These are phyloP conservation scores for Amylostereum chailletii DNA, from an alignment of 1,284 basidiomycete species.

Conservation along the genomic window DNA sequence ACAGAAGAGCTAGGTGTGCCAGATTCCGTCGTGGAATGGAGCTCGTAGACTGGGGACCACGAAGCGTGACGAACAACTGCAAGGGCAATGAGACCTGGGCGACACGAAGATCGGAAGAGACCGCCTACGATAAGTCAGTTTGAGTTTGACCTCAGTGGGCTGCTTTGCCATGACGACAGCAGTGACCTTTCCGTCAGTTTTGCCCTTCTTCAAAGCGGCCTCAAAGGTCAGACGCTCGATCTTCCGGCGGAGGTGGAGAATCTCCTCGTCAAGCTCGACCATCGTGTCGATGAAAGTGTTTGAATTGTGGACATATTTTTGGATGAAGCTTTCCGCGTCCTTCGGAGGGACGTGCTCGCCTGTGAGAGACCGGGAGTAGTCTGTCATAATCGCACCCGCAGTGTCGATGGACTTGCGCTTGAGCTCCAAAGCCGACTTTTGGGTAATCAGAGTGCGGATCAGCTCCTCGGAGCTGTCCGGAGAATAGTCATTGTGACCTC, in stretches of 20 bases:
- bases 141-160: conserved; percentile 30
- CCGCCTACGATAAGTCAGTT: conserved; percentile 43
- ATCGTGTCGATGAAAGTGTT: conserved; percentile 26
- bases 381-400: conserved; percentile 30
- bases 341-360: conserved; percentile 29
- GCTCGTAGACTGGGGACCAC: not conserved
- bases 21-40: not conserved
- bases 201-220: conserved; percentile 25
- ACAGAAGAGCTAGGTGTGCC: not conserved
- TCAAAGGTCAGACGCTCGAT: conserved; percentile 28
- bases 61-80: not conserved
- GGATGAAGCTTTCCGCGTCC: conserved; percentile 26
- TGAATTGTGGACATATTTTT: conserved; percentile 20
- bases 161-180: conserved; percentile 29
- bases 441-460: conserved; percentile 25
- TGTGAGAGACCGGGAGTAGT: conserved; percentile 33
- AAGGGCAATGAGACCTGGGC: not conserved
- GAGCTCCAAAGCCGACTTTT: conserved; percentile 25
- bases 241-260: conserved; percentile 29
- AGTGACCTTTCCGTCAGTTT: conserved; percentile 25
- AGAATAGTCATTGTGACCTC: conserved; percentile 10
- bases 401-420: conserved; percentile 29
- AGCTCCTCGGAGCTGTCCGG: conserved; percentile 21
- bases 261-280: conserved; percentile 28
- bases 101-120: not conserved